A percentile compares a stretch with the other conserved stretches of the same genome.
phyloP scores from a whole-genome alignment of 768 basidiomycete species.

The Aureoboletus auriporus region DNA sequence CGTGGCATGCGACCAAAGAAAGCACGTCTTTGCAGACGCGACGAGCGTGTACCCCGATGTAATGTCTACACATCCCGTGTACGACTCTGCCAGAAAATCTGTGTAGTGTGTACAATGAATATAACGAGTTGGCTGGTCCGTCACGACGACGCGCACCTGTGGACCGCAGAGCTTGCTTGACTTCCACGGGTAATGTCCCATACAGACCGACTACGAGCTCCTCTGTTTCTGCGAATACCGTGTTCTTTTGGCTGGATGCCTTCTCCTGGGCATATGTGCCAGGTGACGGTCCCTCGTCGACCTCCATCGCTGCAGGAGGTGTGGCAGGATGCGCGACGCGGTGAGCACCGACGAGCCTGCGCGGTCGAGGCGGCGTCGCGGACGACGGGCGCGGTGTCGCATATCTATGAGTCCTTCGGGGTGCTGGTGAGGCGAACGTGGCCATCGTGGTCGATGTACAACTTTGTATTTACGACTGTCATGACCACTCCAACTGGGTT shows the following conservation, averaged over 20 bases:
- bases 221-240: constrained; percentile 67
- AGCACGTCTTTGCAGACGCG: constrained; percentile 68
- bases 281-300: constrained; percentile 49
- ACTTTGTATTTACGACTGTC: constrained; percentile 7
- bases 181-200: constrained; percentile 66
- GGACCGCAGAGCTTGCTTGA: constrained; percentile 64
- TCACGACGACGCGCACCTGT: constrained; percentile 43
- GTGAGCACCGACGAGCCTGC: constrained; percentile 22
- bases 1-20: constrained; percentile 80
- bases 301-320: constrained; percentile 55
- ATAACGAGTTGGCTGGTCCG: neutral
- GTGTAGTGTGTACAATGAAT: constrained; percentile 26
- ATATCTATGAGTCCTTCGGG: constrained; percentile 45
- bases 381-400: constrained; percentile 24
- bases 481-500: constrained; percentile 38
- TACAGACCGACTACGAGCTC: constrained; percentile 66
- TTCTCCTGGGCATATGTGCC: constrained; percentile 40
- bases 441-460: constrained; percentile 27
- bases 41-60: constrained; percentile 72
- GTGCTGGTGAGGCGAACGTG: constrained; percentile 59
- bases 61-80: constrained; percentile 68
- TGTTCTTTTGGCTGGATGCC: constrained; percentile 27
- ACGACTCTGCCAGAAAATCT: constrained; percentile 70
- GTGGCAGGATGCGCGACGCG: constrained; percentile 18
- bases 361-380: constrained; percentile 23